Base-by-base conservation (phyloP, 176 grass and related monocot species). In the sorghum (Sorghum bicolor) region DNA sequence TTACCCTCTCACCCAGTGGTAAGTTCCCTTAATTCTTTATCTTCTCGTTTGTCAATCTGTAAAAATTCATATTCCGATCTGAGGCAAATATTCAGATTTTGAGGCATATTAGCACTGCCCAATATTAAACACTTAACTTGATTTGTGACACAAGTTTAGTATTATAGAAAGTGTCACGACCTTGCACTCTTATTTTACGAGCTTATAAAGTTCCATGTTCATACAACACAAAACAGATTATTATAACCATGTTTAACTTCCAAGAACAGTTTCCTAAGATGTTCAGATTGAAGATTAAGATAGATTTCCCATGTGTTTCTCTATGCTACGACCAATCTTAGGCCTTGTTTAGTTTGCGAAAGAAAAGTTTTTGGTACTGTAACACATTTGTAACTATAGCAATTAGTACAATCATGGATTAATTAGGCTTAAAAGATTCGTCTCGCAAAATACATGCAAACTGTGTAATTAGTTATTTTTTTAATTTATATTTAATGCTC, bases 1-100 rank as follows among this genome's bases (percentile, higher is more conserved):
- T 92, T 99, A 87, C 97, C 97, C 68, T 96, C 91, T 81, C 97
- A 99, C 84, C 97, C 97, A 84, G 93, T 99, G 88, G 97, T 99
- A 94, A 24, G 88, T 69, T 2, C 66, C 66, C n/a, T 61, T 38
- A 89, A 61, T 80, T 87, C n/a, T 75, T 61, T 39, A 78, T 79
- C 22, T 37, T 68, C 5, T 69, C 50, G 4, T 50, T 63, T 68
- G 10, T 75, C 25, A 53, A 63, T 80, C 48, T 28, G 69, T 33
- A 70, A 75, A 77, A 89, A 65, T 4, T 36, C 8, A 33, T 31
- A 26, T 34, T 83, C 53, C 4, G 20, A 68, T 25, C 10, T 80
- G 44, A 52, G 10, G 33, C 55, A 60, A 70, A 63, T 74, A 30
- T 29, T 10, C 11, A 80, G 22, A 48, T 31, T 31, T 67, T 80